Percentiles rank a stretch among this genome's conserved stretches.
Evolutionary conservation across 1,284 basidiomycete genomes (phyloP).

Genomic region (Pseudomicrostroma phylloplanum): DNA sequence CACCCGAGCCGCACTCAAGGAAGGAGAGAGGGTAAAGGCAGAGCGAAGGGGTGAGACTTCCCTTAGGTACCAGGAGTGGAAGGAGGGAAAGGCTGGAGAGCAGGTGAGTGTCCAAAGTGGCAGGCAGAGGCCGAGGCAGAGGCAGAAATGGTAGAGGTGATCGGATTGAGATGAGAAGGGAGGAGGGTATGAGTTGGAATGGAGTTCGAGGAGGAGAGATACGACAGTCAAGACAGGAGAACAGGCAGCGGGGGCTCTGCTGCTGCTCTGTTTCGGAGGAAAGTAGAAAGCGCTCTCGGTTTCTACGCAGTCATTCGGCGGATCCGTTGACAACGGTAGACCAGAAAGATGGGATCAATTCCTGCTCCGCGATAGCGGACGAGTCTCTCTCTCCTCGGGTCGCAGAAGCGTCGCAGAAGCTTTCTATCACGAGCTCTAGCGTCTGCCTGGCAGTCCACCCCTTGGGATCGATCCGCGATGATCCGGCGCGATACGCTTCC

Average conservation of each 20-base stretch:
- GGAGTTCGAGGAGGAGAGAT: neutral
- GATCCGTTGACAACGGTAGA: neutral
- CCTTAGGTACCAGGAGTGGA: constrained; percentile 53
- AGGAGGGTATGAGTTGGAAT: neutral
- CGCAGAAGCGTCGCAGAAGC: no score
- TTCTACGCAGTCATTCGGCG: no score
- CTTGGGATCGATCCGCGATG: neutral
- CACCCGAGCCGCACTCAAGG: constrained; percentile 52
- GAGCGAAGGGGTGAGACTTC: constrained; percentile 51
- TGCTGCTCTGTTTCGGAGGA: no score
- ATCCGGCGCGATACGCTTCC: neutral
- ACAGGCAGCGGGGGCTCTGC: no score
- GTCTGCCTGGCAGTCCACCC: no score
- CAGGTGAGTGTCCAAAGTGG: constrained; percentile 32
- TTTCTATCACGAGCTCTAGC: no score
- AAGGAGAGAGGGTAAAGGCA: constrained; percentile 51
- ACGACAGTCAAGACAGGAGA: neutral
- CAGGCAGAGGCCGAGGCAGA: neutral
- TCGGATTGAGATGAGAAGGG: neutral
- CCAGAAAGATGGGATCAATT: neutral
- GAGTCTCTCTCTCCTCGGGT: no score
- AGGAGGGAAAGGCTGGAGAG: constrained; percentile 50
- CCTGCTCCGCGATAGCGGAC: no score
- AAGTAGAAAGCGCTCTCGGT: no score
- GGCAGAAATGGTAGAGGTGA: neutral